phyloP scores from a whole-genome alignment of 805 yeast genomes.

The Candida oleophila region DNA sequence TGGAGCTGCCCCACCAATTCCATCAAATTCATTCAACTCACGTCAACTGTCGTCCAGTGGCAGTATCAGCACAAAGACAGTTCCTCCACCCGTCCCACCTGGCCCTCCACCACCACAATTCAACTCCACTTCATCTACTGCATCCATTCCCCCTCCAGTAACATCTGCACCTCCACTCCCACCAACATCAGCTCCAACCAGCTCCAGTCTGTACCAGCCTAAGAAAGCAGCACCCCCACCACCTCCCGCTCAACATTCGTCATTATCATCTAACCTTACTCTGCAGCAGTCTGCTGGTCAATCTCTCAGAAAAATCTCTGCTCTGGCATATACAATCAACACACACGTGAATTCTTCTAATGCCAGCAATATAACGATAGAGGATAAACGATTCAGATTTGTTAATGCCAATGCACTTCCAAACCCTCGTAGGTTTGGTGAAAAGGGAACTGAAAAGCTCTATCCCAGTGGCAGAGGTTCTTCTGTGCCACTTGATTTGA shows the following conservation, averaged over 20 bases:
- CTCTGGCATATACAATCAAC: conserved; percentile 65
- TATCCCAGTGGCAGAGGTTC: conserved; percentile 96
- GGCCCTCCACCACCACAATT: conserved; percentile 19
- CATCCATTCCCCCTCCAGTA: too few species aligned
- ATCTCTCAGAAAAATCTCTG: conserved; percentile 58
- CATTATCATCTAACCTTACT: conserved; percentile 24
- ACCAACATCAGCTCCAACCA: conserved; percentile 20
- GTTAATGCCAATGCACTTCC: conserved; percentile 70
- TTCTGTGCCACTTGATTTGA: conserved; percentile 78
- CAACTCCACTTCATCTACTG: too few species aligned
- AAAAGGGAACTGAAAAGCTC: conserved; percentile 55
- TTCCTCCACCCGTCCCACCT: conserved; percentile 25
- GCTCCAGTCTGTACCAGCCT: conserved; percentile 10
- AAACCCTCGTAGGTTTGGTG: conserved; percentile 78
- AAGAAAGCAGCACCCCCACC: conserved; percentile 17
- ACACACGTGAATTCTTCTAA: conserved; percentile 21
- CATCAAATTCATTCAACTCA: not conserved
- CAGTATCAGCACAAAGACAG: conserved; percentile 10
- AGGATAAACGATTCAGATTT: conserved; percentile 71
- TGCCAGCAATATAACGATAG: conserved; percentile 45
- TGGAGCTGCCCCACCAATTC: conserved; percentile 16
- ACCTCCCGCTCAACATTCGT: conserved; percentile 25
- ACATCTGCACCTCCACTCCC: conserved; percentile 21
- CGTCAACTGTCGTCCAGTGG: conserved; percentile 1
- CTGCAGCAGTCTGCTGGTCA: conserved; percentile 48